Base-by-base conservation (phyloP, 352 stramenopile genomes). In the Phytophthora fragariaefolia region DNA sequence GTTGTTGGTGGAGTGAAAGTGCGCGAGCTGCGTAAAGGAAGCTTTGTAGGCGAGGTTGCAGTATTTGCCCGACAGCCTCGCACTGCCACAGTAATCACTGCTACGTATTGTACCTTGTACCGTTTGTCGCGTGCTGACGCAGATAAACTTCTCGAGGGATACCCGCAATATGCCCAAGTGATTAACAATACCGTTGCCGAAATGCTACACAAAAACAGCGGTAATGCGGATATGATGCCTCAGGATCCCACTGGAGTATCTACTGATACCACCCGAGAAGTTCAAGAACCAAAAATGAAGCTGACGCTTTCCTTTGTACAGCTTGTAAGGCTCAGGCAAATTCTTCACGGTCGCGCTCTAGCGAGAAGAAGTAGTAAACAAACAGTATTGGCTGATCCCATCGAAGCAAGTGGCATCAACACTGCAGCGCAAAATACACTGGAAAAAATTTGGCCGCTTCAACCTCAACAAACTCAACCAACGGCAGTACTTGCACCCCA, bases 51-150 rank as follows among this genome's bases (percentile, higher is more conserved):
- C 6, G 83, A 91, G 40, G 71, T 92, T 8, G 80, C 83, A 0
- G 78, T 91, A 3, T 88, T 92, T 54, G 80, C 78, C n/a, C 72
- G 77, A 28, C 66, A 87, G 12, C 82, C 83, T n/a, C 74, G 83
- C 2, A 85, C 82, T 1, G 83, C 82, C 7, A 85, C 82, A 7
- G 84, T 90, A 53, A 62, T 90, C 22, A 85, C 82, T 1, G 76
- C 76, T 2, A 91, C 82, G 6, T 91, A 90, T 46, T 90, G 80
- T 58, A 89, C 79, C 2, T 64, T 91, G 10, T 91, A 89, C 61
- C 69, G 75, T 3, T 62, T 91, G 9, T 84, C 82, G 10, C 64
- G 76, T 9, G 65, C 79, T 15, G 63, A 90, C 24, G 64, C 77
- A 4, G 81, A 88, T 18, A 85, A 87, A 32, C 54, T 90, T 15